Evolutionary conservation across 805 yeast genomes (phyloP).

Genomic region (Candida orba): DNA sequence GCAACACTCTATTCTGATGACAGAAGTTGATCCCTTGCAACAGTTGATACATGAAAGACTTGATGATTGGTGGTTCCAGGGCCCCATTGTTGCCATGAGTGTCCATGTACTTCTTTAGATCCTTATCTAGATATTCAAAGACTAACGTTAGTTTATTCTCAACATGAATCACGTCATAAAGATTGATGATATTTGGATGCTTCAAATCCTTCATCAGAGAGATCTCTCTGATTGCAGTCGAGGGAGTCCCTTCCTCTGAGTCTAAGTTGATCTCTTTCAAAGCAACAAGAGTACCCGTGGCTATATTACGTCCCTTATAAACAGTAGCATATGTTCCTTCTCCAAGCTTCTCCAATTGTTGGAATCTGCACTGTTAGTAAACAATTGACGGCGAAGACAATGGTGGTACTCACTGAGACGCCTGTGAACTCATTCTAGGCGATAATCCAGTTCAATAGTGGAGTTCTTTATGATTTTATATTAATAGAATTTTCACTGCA

Average conservation of each 20-base stretch:
- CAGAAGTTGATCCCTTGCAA: slow-evolving; percentile 74
- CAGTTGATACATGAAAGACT: slow-evolving; percentile 90
- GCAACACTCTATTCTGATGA: slow-evolving; percentile 59
- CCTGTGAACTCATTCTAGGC: slow-evolving; percentile 15
- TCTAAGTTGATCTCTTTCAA: slow-evolving; percentile 91
- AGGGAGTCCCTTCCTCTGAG: slow-evolving; percentile 95
- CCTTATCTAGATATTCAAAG: slow-evolving; percentile 89
- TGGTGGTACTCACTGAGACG: slow-evolving; percentile 19
- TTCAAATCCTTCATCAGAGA: slow-evolving; percentile 91
- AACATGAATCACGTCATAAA: slow-evolving; percentile 93
- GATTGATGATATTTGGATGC: slow-evolving; percentile 85
- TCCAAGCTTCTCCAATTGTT: slow-evolving; percentile 69
- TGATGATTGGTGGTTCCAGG: slow-evolving; percentile 76
- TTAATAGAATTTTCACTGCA: not conserved
- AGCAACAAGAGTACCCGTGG: slow-evolving; percentile 87
- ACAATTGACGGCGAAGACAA: not conserved
- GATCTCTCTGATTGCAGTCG: slow-evolving; percentile 95
- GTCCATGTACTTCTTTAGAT: slow-evolving; percentile 93
- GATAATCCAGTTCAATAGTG: too few species aligned
- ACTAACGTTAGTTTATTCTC: slow-evolving; percentile 93
- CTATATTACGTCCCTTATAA: slow-evolving; percentile 83
- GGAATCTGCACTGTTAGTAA: slow-evolving; percentile 19
- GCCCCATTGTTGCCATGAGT: slow-evolving; percentile 79
- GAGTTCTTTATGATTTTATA: not conserved
- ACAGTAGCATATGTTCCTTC: slow-evolving; percentile 99